Evolutionary conservation across 352 stramenopile species (phyloP).

Genomic region (Thalassiosira ordinaria): DNA sequence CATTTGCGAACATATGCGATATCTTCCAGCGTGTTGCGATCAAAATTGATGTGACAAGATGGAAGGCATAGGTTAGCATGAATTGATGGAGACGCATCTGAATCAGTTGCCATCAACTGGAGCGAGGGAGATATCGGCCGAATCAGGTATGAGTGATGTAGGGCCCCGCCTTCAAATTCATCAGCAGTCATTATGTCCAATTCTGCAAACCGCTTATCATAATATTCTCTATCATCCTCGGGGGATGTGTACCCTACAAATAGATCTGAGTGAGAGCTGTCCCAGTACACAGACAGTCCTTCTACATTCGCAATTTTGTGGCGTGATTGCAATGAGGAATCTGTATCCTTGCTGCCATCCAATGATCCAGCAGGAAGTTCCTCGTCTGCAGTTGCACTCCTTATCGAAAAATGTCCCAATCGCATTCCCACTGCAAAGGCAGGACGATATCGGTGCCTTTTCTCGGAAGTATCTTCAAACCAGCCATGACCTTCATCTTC

Average conservation of each 20-base stretch:
- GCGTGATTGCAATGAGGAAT: background rate
- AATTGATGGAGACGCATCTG: conserved; percentile 32
- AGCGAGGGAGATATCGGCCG: conserved; percentile 68
- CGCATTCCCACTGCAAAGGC: conserved; percentile 76
- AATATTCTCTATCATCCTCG: conserved; percentile 45
- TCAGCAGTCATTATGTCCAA: conserved; percentile 35
- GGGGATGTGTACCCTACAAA: conserved; percentile 25
- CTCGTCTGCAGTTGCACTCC: conserved; percentile 23
- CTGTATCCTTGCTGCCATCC: background rate
- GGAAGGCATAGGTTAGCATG: conserved; percentile 57
- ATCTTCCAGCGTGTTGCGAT: conserved; percentile 73
- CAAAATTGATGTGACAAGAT: conserved; percentile 64
- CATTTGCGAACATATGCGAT: conserved; percentile 77
- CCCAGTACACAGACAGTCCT: conserved; percentile 78
- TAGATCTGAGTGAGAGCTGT: conserved; percentile 50
- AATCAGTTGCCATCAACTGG: conserved; percentile 31
- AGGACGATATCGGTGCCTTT: conserved; percentile 42
- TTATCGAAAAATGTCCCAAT: conserved; percentile 68
- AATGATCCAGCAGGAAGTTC: conserved; percentile 1
- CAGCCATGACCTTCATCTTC: conserved; percentile 79
- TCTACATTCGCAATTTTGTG: conserved; percentile 62
- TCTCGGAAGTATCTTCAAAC: conserved; percentile 17
- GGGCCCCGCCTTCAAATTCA: background rate
- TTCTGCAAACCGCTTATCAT: conserved; percentile 48
- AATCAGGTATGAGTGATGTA: conserved; percentile 65